Conservation (phyloP, 371 early-diverging fungal genomes). For the Mucor racemosus region DNA sequence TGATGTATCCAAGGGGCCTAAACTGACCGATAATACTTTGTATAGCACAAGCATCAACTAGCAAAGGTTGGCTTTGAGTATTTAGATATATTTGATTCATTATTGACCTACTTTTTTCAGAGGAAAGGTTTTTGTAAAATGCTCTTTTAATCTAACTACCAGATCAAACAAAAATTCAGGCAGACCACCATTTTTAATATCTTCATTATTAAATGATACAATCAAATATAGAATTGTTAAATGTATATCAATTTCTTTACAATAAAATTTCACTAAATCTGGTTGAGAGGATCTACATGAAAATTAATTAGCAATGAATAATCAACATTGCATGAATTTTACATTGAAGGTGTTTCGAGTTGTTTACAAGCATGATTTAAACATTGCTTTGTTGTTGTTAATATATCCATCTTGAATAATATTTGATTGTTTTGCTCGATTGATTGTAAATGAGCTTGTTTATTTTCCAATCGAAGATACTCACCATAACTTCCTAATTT, state of each 20-base stretch:
- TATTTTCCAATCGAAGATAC: conserved; percentile 3
- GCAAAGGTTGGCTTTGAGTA: background rate
- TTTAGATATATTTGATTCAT: background rate
- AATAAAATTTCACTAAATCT: conserved; percentile 28
- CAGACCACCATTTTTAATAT: conserved; percentile 33
- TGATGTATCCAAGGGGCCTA: conserved; percentile 62
- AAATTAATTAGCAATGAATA: background rate
- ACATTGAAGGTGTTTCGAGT: conserved; percentile 26
- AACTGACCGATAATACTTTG: conserved; percentile 67
- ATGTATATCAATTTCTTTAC: conserved; percentile 64
- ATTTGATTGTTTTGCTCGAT: conserved; percentile 56
- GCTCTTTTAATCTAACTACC: conserved; percentile 70
- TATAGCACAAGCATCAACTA: conserved; percentile 72
- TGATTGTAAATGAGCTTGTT: conserved; percentile 47
- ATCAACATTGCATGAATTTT: conserved; percentile 1
- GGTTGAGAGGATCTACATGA: background rate
- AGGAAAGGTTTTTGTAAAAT: conserved; percentile 76
- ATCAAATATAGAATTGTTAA: conserved; percentile 66
- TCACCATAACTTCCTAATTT: conserved; percentile 34
- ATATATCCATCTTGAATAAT: conserved; percentile 54
- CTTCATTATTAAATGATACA: conserved; percentile 46
- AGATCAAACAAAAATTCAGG: conserved; percentile 65
- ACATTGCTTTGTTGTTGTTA: conserved; percentile 52
- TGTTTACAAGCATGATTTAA: conserved; percentile 46
- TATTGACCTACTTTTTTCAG: conserved; percentile 70